Evolutionary conservation across 140 eudicot genomes (phyloP), one percentile per base, ranked within the genome.

Genomic region (Flaveria floridana): DNA sequence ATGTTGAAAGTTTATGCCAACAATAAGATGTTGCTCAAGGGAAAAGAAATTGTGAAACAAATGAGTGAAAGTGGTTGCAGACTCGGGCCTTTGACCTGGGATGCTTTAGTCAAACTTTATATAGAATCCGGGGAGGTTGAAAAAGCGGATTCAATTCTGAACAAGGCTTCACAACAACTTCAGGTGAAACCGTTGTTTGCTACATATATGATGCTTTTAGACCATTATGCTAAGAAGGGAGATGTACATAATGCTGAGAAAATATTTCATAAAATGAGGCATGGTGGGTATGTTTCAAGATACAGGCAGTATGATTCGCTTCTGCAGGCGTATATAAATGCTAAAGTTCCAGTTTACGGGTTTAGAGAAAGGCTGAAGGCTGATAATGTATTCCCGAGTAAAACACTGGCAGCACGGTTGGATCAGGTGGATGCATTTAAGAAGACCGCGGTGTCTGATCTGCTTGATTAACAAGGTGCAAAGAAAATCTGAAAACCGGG

Each of bases 191-290:
- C 96, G 7, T 10, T 87, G 84, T 89, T 87, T 71, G 47, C 5
- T 12, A 84, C 92, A 6, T 92, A 75, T 68, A 64, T 87, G 65
- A 6, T 82, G 64, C 56, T 91, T 68, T 65, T 92, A 84, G 92
- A 86, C 7, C 86, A 86, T 16, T 92, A 89, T 79, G 83, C 96
- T 2, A 83, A 68, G 72, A 77, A 80, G 56, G 97, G 97, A 4
- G 96, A 92, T 68, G 80, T 92, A 2, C 95, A 87, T 72, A 89
- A 86, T 62, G 79, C 97, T 3, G 97, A 92, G 72, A 89, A 84
- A 67, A 83, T 89, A 15, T 87, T 92, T 67, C 78, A 82, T 53
- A 84, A 76, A 75, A 84, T 92, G 97, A 81, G 84, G 44, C 84
- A 65, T 14, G 84, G 47, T 23, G 97, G 97, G 6, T 92, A 87